Base-by-base conservation (phyloP, 257 asterid species). In the Cordia subcordata region DNA sequence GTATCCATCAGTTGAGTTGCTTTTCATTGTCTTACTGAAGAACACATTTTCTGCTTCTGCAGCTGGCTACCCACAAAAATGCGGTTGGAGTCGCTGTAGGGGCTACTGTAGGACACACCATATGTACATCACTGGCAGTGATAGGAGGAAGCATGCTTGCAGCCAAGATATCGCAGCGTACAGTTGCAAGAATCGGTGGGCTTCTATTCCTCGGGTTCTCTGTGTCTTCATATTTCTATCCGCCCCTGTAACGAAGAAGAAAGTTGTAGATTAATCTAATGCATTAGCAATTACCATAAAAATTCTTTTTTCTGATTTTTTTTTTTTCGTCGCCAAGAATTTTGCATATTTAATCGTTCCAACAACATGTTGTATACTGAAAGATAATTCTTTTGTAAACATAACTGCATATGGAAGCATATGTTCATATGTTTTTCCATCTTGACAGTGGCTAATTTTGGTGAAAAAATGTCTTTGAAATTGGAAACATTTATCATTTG, bases 61-160 rank as follows among this genome's bases (percentile, higher is more conserved):
- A 92, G 99, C 74, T 92, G 45, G 97, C 99, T 21, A 88, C 99
- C 0, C 99, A 92, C 76, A 92, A 92, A 67, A 88, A 87, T 69
- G 99, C 99, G 13, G 56, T 88, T 13, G 97, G 97, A 60, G 97
- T 92, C 44, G 96, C 97, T 1, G 33, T 79, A 18, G 99, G 97
- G 55, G 99, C 99, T 14, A 61, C 67, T 13, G 52, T 92, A 17
- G 99, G 97, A 55, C 99, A 92, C 81, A 81, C 90, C 6, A 69
- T 92, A 46, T 92, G 99, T 55, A 92, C 99, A 39, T 88, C 97
- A 1, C 18, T 92, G 68, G 99, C 99, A 8, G 99, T 92, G 61
- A 35, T 92, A 3, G 99, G 99, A 19, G 99, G 99, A 78, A 92
- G 99, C 78, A 88, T 92, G 82, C 74, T 92, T 66, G 99, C 99